Evolutionary conservation across 768 basidiomycete genomes (phyloP).

Genomic region (Trametes cingulata): DNA sequence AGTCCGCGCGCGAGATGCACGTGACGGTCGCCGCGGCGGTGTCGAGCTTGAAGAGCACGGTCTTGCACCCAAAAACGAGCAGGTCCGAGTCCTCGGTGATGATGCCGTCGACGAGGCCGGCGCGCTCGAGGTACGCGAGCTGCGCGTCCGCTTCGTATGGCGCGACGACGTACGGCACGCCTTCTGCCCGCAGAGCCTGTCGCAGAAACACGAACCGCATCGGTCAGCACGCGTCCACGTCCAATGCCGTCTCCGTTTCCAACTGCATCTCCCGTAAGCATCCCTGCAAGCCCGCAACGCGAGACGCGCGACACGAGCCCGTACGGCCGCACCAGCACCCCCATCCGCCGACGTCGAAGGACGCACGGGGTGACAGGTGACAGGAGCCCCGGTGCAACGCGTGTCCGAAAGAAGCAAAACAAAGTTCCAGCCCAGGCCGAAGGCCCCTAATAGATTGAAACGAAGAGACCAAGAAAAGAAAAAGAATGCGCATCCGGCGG

Average conservation of each 20-base stretch:
- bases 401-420: slow-evolving; percentile 7
- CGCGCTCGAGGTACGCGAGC: slow-evolving; percentile 85
- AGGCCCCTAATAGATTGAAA: neutral
- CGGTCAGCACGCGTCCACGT: slow-evolving; percentile 7
- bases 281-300: too few relatives aligned
- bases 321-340: neutral
- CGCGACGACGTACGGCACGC: slow-evolving; percentile 84
- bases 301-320: neutral
- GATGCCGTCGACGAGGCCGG: slow-evolving; percentile 83
- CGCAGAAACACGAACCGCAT: slow-evolving; percentile 4
- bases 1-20: slow-evolving; percentile 66
- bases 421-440: slow-evolving; percentile 5
- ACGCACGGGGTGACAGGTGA: neutral
- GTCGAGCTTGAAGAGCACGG: slow-evolving; percentile 94
- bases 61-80: slow-evolving; percentile 93
- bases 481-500: too few relatives aligned
- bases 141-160: slow-evolving; percentile 99
- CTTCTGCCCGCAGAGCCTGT: slow-evolving; percentile 84
- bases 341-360: neutral
- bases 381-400: too few relatives aligned
- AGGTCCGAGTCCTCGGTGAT: slow-evolving; percentile 98
- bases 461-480: too few relatives aligned
- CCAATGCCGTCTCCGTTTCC: too few relatives aligned
- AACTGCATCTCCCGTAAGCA: too few relatives aligned
- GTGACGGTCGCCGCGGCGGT: slow-evolving; percentile 59